phyloP scores from a whole-genome alignment of 164 flowering plant genomes.

The Dillenia suffruticosa region DNA sequence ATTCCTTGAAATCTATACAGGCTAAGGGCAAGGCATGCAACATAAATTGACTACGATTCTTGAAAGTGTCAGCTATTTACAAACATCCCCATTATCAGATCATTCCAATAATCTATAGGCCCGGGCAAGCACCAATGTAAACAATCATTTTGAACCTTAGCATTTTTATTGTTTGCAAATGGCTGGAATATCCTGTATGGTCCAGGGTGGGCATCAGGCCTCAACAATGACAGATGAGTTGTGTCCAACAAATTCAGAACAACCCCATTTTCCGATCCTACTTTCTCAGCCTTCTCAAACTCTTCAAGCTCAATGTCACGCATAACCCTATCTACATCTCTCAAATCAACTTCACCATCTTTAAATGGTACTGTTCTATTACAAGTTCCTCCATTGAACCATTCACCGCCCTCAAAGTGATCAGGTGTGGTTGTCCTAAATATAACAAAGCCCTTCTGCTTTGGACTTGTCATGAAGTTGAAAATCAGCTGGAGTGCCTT shows the following conservation, averaged over 20 bases:
- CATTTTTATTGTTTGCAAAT: conserved; percentile 47
- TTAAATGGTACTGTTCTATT: conserved; percentile 51
- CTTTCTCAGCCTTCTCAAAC: conserved; percentile 39
- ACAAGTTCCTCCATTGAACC: conserved; percentile 87
- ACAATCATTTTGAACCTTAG: conserved; percentile 63
- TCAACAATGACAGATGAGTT: conserved; percentile 37
- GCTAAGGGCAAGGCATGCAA: too few relatives aligned
- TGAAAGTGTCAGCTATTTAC: conserved; percentile 24
- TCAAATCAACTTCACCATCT: conserved; percentile 55
- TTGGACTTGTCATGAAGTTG: conserved; percentile 39
- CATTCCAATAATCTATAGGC: conserved; percentile 88
- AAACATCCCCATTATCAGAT: conserved; percentile 61
- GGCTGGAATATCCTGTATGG: conserved; percentile 66
- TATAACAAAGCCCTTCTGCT: conserved; percentile 44
- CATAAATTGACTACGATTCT: too few relatives aligned
- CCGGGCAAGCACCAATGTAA: conserved; percentile 97
- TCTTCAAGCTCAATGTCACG: conserved; percentile 60
- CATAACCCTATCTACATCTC: conserved; percentile 35
- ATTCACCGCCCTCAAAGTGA: conserved; percentile 91
- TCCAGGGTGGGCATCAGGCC: conserved; percentile 97
- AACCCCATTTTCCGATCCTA: conserved; percentile 43
- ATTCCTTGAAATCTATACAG: too few relatives aligned
- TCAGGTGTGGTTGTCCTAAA: conserved; percentile 79
- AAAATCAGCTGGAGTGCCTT: conserved; percentile 43
- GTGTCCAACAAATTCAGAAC: conserved; percentile 65